Base-by-base conservation (phyloP, 345 rosid genomes). In the Salix exigua region DNA sequence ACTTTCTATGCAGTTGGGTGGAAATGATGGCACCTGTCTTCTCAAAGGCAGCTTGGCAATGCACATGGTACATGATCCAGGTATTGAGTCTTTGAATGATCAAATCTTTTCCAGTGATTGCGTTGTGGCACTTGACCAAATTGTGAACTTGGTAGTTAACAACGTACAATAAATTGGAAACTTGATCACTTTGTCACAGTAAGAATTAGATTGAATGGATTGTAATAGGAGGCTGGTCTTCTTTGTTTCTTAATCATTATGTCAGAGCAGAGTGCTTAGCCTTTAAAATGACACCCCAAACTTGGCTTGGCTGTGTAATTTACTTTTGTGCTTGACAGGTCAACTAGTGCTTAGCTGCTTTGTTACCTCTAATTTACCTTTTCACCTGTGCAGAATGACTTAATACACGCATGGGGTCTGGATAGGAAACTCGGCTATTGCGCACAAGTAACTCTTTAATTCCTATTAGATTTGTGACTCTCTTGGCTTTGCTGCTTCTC, bases 11-110 rank as follows among this genome's bases (percentile, higher is more conserved):
- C 81, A 95, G 99, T 62, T 95, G 99, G 99, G 99, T 95, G 44
- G 99, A 93, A 84, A 88, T 95, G 91, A 95, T 95, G 99, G 97
- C 94, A 35, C 99, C 99, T 31, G 99, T 95, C 10, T 95, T 95
- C 86, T 95, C 99, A 1, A 89, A 84, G 83, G 86, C 88, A 65
- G 94, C 99, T 6, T 95, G 99, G 99, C 86, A 88, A 77, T 95
- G 99, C 83, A 81, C 86, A 9, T 95, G 97, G 97, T 80, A 91
- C 85, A 91, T 95, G 99, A 82, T 95, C 81, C 97, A 95, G 97
- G 99, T 93, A 86, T n/a, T 25, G 16, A 42, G 37, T 80, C 33
- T 11, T 25, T 75, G 6, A 71, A 12, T 67, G 25, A 40, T 25
- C 53, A 11, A 55, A 33, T 73, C 48, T 71, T 48, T 63, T 63